phyloP scores from a whole-genome alignment of 2,329 filamentous ascomycete species.

The Penicillium paneum region DNA sequence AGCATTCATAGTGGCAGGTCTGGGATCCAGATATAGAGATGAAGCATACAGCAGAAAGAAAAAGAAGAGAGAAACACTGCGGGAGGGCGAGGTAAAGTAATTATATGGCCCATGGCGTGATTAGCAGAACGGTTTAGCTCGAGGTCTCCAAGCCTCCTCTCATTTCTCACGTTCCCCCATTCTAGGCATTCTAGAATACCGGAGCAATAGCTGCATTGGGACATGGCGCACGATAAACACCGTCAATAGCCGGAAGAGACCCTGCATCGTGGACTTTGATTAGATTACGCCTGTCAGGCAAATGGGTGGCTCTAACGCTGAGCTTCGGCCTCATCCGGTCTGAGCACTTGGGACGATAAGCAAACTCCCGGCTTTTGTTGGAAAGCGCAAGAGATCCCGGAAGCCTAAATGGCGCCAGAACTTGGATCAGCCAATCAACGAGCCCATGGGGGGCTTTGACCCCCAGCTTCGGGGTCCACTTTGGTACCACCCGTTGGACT shows the following conservation, averaged over 20 bases:
- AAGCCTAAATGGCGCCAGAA: background rate
- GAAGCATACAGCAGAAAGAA: background rate
- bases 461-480: background rate
- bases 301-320: background rate
- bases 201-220: constrained; percentile 3
- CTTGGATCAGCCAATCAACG: constrained; percentile 3
- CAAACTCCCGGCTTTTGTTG: background rate
- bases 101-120: constrained; percentile 7
- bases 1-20: constrained; percentile 21
- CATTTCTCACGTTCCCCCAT: background rate
- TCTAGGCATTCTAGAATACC: background rate
- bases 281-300: background rate
- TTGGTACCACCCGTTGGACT: background rate
- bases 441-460: background rate
- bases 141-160: background rate
- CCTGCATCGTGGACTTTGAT: background rate
- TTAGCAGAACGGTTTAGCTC: background rate
- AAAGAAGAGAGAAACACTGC: background rate
- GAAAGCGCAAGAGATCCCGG: background rate
- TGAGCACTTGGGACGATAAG: background rate
- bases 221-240: constrained; percentile 4
- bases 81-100: background rate
- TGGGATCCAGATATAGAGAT: background rate
- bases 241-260: constrained; percentile 14
- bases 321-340: background rate